Base-by-base conservation (phyloP, 352 stramenopile genomes). In the Pythium rishiriense region DNA sequence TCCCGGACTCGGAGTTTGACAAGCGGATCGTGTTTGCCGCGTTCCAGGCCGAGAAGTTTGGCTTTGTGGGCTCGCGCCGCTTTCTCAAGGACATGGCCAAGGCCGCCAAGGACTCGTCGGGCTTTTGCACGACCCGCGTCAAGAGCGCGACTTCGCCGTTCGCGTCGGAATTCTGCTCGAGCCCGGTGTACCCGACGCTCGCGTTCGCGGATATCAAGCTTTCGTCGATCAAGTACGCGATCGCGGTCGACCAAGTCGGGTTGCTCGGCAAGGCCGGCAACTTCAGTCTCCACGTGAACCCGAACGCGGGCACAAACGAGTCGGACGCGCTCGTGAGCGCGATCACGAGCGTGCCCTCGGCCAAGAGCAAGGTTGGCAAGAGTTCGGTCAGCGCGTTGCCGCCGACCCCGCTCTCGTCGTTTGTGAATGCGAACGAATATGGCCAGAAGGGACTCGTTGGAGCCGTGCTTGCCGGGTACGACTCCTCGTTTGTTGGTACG, bases 1-100 rank as follows among this genome's bases (percentile, higher is more conserved):
- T 95, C 28, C 79, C 83, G 0, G 81, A 91, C 54, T 77, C 72
- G 39, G 69, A 70, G 1, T 83, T 95, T 17, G 69, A 78, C 54
- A 90, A 91, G 66, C 78, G 85, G 59, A 73, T 95, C 49, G 83
- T 93, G 56, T 95, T 95, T 73, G 81, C 83, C 1, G 74, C 77
- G 29, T 95, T 95, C 70, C 84, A 93, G 55, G 82, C 72, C 7
- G 86, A 95, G 52, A 88, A 87, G 26, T 93, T 81, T 53, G 86
- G 86, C 17, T 95, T 95, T 72, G 83, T 91, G 4, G 86, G 86
- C 46, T 95, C 86, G 35, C 79, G 86, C 19, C 81, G 78, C 50
- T 92, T 95, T 62, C 67, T 95, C 3, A 73, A 75, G 10, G 86
- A 95, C 59, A 37, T 93, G 25, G 65, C 79, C 43, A 69, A 68